Evolutionary conservation across 2,329 filamentous ascomycete genomes (phyloP), one percentile per base, ranked within the genome.

Genomic region (Fulvia fulva): DNA sequence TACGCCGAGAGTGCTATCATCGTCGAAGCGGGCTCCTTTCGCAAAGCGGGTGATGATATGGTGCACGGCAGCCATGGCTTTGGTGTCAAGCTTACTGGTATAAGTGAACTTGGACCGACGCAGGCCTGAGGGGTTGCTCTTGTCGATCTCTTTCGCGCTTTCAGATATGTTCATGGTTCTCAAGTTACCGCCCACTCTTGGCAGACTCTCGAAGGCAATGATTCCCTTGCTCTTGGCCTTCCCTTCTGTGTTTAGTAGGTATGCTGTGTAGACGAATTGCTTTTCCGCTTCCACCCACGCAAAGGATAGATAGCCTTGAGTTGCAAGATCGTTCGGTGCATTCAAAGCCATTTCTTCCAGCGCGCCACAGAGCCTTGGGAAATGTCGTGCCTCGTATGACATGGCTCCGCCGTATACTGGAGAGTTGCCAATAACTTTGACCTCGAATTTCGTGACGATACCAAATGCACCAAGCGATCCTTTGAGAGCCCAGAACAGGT

Each of bases 401-500:
- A 65, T 26, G 6, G 57, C 53, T 11, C 65, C 65, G n/a, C 57
- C 65, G 45, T 60, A 66, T n/a, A 76, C 68, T 2, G 60, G 63
- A 22, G 63, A 57, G 8, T 62, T 64, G 7, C 64, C 57, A 8
- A 66, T 50, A 1, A 63, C 62, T 7, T 59, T 56, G 30, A 68
- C 14, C 21, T 65, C 65, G 59, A 69, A 62, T 41, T 57, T 55
- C 4, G 68, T 71, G 3, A 71, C 64, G 9, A 70, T 65, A 9
- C 68, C 68, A 55, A 65, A 64, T 14, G 61, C 59, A 23, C 56
- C 60, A 19, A 57, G 44, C 19, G 62, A 64, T 41, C 67, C 69
- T 34, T 67, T 68, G 25, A 68, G 50, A 7, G 67, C 64, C 63
- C 65, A 69, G 58, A 65, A 71, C 6, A 70, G 61, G 41, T 68